Evolutionary conservation across 768 basidiomycete genomes (phyloP), one percentile per base, ranked within the genome.

Genomic region (Botryobasidium botryosum): DNA sequence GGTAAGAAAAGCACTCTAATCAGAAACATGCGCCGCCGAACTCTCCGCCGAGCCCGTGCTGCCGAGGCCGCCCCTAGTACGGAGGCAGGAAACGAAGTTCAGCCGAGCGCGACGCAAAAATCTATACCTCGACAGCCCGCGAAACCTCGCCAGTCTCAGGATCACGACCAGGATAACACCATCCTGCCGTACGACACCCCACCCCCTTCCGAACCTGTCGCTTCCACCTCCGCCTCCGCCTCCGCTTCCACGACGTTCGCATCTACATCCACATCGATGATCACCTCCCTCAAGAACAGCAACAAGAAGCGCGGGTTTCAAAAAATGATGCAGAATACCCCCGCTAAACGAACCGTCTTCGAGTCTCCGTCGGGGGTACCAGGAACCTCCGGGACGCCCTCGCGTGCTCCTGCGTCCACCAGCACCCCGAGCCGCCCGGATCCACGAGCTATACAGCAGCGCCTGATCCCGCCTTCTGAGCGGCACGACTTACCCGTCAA

Each of bases 391-490:
- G 21, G 23, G 12, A 15, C 18, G 23, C 8, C 23, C 24, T 2
- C 2, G 6, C 40, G 17, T 5, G 17, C 20, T 15, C 10, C 38
- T 12, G 10, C 12, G 38, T 10, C 38, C 10, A 8, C 36, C 36
- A 6, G 8, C 36, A n/a, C 17, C 36, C 17, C 36, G 8, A 8
- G n/a, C 36, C n/a, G 20, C 36, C 15, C 21, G 27, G n/a, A n/a
- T 4, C n/a, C 25, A 2, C 36, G 23, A 27, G 7, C 4, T 17
- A 46, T 28, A 13, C 10, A 18, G 10, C 21, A 38, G 20, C 27
- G 23, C 5, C 23, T 49, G 12, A 27, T 46, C 20, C 48, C 48
- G 6, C 48, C 48, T 3, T 49, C 48, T 2, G 44, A 49, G 32
- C 26, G 8, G 3, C 6, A 8, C 2, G 48, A 29, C 26, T 29